phyloP scores from a whole-genome alignment of 768 basidiomycete genomes.

The Auriscalpium orientale region DNA sequence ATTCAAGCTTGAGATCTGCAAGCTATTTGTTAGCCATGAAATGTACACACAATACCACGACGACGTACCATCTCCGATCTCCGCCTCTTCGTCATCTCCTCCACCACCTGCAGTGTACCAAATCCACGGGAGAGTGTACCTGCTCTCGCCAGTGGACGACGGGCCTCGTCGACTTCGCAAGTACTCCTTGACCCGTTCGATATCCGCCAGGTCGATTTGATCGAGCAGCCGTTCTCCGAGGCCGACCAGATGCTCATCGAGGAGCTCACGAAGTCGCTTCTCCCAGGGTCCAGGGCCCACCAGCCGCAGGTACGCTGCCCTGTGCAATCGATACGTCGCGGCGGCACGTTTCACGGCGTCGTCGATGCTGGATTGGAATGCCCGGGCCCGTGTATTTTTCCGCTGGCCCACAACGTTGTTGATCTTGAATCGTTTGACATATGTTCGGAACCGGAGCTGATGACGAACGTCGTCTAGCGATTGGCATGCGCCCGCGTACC shows the following conservation, averaged over 20 bases:
- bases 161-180: too few species aligned
- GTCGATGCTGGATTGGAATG: not conserved
- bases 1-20: not conserved
- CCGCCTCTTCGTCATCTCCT: not conserved
- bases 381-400: not conserved
- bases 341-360: not conserved
- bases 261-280: not conserved
- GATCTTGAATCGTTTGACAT: not conserved
- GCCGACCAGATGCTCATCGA: not conserved
- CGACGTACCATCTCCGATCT: not conserved
- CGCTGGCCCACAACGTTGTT: not conserved
- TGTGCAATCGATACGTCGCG: not conserved
- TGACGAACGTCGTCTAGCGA: not conserved
- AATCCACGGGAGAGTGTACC: not conserved
- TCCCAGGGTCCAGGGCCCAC: not conserved
- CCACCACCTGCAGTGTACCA: not conserved
- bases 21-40: not conserved
- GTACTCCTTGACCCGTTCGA: too few species aligned
- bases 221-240: not conserved
- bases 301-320: not conserved
- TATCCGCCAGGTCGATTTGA: too few species aligned
- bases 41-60: not conserved
- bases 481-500: not conserved
- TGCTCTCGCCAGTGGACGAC: not conserved
- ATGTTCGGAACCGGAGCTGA: not conserved